phyloP scores from a whole-genome alignment of 805 yeast species.

The Starmerella khaoyaiensis region DNA sequence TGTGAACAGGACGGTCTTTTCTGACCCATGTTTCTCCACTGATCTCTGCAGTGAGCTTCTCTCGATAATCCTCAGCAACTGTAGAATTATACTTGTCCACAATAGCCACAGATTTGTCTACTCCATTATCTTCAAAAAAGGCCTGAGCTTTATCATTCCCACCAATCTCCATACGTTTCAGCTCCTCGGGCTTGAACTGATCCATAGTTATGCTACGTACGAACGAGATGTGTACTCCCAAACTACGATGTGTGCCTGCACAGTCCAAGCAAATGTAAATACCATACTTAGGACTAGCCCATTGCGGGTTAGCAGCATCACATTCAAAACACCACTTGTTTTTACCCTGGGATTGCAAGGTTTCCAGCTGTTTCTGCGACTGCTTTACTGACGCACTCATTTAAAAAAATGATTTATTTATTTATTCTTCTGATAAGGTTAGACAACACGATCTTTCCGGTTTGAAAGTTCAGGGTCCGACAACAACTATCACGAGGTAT shows the following conservation, averaged over 20 bases:
- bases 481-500: no score
- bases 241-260: constrained; percentile 86
- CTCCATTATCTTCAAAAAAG: constrained; percentile 60
- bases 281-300: constrained; percentile 99
- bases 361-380: constrained; percentile 46
- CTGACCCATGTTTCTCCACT: constrained; percentile 61
- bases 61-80: constrained; percentile 90
- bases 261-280: constrained; percentile 94
- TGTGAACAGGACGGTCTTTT: constrained; percentile 29
- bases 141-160: constrained; percentile 68
- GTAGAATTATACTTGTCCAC: constrained; percentile 71
- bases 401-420: background rate
- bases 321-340: constrained; percentile 92
- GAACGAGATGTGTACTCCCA: constrained; percentile 94
- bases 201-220: constrained; percentile 97
- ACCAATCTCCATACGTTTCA: constrained; percentile 81
- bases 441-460: no score
- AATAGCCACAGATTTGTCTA: constrained; percentile 51
- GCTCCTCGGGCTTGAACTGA: constrained; percentile 89
- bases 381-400: constrained; percentile 12
- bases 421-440: no score
- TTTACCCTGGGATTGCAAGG: constrained; percentile 66
- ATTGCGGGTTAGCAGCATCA: constrained; percentile 90
- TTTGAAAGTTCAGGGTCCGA: no score
- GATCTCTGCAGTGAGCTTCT: constrained; percentile 56